A percentile compares a stretch with the other conserved stretches of the same genome.
Evolutionary conservation across 2,329 filamentous ascomycete genomes (phyloP).

Genomic region (Epichloe glyceriae): DNA sequence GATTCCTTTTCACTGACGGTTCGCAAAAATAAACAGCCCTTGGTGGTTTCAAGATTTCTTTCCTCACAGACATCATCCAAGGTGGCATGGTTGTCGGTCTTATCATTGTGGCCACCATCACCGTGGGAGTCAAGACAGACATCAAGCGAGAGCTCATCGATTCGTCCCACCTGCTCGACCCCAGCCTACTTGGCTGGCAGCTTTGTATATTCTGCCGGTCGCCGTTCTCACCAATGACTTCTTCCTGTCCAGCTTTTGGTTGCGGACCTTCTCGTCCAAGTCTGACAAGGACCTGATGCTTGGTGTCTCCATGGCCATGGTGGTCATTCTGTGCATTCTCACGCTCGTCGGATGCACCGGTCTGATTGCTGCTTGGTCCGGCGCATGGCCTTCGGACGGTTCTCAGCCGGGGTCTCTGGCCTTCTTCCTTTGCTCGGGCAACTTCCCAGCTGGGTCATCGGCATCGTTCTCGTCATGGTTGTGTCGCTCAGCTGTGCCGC

Average conservation of each 20-base stretch:
- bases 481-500: constrained; percentile 63
- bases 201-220: constrained; percentile 74
- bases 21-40: constrained; percentile 36
- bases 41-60: constrained; percentile 73
- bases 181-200: constrained; percentile 68
- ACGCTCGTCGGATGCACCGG: constrained; percentile 61
- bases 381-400: constrained; percentile 52
- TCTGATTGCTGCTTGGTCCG: constrained; percentile 66
- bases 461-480: constrained; percentile 69
- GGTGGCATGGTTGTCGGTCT: constrained; percentile 65
- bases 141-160: constrained; percentile 58
- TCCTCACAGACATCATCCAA: constrained; percentile 73
- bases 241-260: constrained; percentile 75
- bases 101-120: constrained; percentile 62
- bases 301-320: constrained; percentile 55
- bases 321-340: constrained; percentile 54
- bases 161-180: constrained; percentile 53
- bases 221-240: constrained; percentile 77
- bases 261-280: constrained; percentile 68
- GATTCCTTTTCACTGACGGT: too few relatives aligned
- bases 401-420: constrained; percentile 49
- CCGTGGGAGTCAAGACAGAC: constrained; percentile 62
- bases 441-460: constrained; percentile 70
- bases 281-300: constrained; percentile 68
- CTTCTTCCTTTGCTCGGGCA: constrained; percentile 64